Conservation (phyloP, 1,284 basidiomycete species). For the Phenoliferia sp. region DNA sequence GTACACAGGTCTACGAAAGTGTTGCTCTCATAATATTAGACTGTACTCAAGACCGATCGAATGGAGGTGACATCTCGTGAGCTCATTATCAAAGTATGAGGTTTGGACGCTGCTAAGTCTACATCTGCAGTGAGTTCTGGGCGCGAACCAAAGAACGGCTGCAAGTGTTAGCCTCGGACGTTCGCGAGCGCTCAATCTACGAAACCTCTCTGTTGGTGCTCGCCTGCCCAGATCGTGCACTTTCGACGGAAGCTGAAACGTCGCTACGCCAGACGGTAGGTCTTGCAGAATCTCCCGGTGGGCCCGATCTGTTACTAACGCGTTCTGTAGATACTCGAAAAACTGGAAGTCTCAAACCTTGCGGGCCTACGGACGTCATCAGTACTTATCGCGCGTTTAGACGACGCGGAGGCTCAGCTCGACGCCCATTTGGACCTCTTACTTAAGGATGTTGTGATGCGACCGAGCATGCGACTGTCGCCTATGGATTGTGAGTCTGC, state of each 20-base stretch:
- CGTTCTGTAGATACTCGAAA: background rate
- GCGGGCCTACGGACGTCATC: background rate
- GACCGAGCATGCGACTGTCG: constrained; percentile 1
- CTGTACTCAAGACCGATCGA: constrained; percentile 3
- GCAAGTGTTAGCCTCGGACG: background rate
- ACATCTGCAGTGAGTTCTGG: constrained; percentile 5
- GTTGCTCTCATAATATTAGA: constrained; percentile 22
- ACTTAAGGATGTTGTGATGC: background rate
- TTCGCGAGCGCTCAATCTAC: constrained; percentile 10
- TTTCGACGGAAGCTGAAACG: background rate
- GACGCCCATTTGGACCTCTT: background rate
- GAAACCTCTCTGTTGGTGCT: constrained; percentile 8
- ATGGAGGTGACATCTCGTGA: background rate
- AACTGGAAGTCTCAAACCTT: constrained; percentile 1
- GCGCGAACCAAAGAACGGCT: background rate
- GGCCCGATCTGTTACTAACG: background rate
- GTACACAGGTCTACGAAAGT: constrained; percentile 2
- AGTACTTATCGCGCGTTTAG: constrained; percentile 2
- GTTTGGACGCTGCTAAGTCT: background rate
- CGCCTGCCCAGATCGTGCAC: constrained; percentile 7
- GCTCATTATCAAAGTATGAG: too few species aligned
- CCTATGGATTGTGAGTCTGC: constrained; percentile 2
- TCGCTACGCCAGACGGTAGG: background rate
- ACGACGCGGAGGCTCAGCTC: constrained; percentile 12
- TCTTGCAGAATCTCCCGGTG: background rate